Evolutionary conservation across 1,139 yeast genomes (phyloP).

Genomic region (Yamadazyma triangularis): DNA sequence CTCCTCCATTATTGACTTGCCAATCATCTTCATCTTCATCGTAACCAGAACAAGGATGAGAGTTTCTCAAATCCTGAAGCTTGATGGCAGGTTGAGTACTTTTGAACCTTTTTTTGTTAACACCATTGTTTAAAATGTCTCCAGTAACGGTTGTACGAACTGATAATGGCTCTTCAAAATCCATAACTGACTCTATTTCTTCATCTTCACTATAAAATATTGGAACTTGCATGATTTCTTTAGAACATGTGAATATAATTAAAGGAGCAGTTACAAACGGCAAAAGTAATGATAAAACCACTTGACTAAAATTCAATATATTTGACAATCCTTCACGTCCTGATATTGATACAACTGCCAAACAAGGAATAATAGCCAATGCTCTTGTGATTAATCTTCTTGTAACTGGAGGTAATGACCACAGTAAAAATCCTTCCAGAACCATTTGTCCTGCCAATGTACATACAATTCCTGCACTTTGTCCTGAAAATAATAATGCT

Average conservation of each 20-base stretch:
- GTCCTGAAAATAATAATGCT: constrained; percentile 92
- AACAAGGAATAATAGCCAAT: constrained; percentile 85
- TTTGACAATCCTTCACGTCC: constrained; percentile 85
- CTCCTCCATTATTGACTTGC: constrained; percentile 6
- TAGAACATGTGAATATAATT: constrained; percentile 75
- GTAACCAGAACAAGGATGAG: constrained; percentile 46
- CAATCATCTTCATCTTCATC: constrained; percentile 32
- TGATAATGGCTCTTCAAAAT: constrained; percentile 11
- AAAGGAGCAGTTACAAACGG: constrained; percentile 92
- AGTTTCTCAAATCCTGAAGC: constrained; percentile 37
- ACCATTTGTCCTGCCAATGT: constrained; percentile 97
- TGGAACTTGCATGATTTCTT: constrained; percentile 72
- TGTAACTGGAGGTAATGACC: constrained; percentile 84
- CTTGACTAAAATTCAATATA: constrained; percentile 83
- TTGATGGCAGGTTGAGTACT: constrained; percentile 40
- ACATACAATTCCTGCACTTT: constrained; percentile 97
- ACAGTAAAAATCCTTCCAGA: constrained; percentile 83
- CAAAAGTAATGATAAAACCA: constrained; percentile 72
- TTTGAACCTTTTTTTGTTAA: constrained; percentile 17
- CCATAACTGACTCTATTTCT: constrained; percentile 17
- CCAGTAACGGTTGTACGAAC: constrained; percentile 2
- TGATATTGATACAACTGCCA: constrained; percentile 66
- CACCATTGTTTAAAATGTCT: neutral
- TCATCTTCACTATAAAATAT: constrained; percentile 33
- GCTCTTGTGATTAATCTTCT: constrained; percentile 80